Conservation (phyloP, 352 stramenopile species). For the Hyaloperonospora brassicae region DNA sequence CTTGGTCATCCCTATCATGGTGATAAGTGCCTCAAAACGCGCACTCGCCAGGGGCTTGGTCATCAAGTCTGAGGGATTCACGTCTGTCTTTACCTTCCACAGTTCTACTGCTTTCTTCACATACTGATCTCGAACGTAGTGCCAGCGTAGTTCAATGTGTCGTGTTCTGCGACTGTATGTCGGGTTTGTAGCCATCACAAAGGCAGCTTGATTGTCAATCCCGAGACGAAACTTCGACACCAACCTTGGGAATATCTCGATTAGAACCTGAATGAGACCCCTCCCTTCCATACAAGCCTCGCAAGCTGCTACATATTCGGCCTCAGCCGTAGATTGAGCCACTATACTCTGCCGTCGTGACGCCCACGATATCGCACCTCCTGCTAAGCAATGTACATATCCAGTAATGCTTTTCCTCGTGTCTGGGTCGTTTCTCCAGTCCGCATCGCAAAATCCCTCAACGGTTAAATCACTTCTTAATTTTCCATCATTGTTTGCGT, state of each 20-base stretch:
- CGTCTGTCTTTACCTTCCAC: constrained; percentile 5
- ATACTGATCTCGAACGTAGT: constrained; percentile 14
- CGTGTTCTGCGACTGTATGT: constrained; percentile 7
- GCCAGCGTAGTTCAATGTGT: constrained; percentile 11
- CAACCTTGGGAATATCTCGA: constrained; percentile 7
- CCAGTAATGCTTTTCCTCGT: too few species aligned
- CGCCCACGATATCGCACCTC: constrained; percentile 8
- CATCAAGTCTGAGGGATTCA: constrained; percentile 7
- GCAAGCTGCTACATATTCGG: constrained; percentile 17
- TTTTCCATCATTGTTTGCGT: too few species aligned
- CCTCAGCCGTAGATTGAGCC: constrained; percentile 13
- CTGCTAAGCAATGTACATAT: constrained; percentile 4
- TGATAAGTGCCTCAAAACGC: not conserved
- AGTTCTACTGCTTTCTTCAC: constrained; percentile 4
- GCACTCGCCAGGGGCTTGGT: constrained; percentile 3
- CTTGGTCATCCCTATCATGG: not conserved
- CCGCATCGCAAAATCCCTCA: too few species aligned
- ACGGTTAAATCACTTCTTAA: too few species aligned
- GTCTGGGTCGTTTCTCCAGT: too few species aligned
- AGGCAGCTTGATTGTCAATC: constrained; percentile 19
- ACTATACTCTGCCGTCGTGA: constrained; percentile 15
- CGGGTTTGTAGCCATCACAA: constrained; percentile 12
- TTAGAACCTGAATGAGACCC: constrained; percentile 4
- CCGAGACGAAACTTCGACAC: constrained; percentile 1
- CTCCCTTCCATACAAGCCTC: constrained; percentile 12